Base-by-base conservation (phyloP, 2,329 filamentous ascomycete species). In the Escovopsis sp. region DNA sequence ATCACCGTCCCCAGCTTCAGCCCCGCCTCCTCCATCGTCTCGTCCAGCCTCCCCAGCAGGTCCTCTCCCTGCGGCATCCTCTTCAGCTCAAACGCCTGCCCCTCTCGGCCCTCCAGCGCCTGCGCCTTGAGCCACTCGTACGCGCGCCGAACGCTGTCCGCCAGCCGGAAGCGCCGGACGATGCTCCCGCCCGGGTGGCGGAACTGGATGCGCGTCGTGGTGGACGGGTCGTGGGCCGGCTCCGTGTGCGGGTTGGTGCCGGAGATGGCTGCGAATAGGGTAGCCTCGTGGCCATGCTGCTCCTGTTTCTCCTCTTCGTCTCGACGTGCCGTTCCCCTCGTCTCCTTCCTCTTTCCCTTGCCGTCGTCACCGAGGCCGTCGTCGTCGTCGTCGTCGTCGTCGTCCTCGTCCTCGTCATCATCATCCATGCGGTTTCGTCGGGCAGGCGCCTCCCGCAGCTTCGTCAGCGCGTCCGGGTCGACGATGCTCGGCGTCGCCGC, bases 71-170 rank as follows among this genome's bases (percentile, higher is more conserved):
- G 63, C 0, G 70, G 70, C 74, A 93, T 80, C 42, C 73, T 73
- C 55, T 90, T 86, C 44, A 98, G 68, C 55, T 96, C 88, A 58
- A 98, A 98, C 41, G 74, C 70, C 11, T 79, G 57, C 0, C 79
- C 83, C 21, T 72, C 70, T 56, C 85, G 88, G 47, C 80, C 85
- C 45, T 87, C 79, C 33, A 93, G 57, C 2, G 86, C 83, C 40
- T 80, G 76, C 1, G 87, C 79, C 62, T 96, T 98, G 44, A 98
- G 74, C 85, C 87, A 98, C 61, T 98, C 90, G 56, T 88, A 98
- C 31, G 98, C 76, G 11, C 83, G 74, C 37, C 75, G 70, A 11
- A 98, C 86, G 1, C 71, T 65, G 39, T 98, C 90, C 12, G 71
- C 57, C 4, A 87, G 58, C 9, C 66, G 63, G 58, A 98, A 98